Base-by-base conservation (phyloP, 495 filamentous ascomycete species). In the Annulohypoxylon nitens region DNA sequence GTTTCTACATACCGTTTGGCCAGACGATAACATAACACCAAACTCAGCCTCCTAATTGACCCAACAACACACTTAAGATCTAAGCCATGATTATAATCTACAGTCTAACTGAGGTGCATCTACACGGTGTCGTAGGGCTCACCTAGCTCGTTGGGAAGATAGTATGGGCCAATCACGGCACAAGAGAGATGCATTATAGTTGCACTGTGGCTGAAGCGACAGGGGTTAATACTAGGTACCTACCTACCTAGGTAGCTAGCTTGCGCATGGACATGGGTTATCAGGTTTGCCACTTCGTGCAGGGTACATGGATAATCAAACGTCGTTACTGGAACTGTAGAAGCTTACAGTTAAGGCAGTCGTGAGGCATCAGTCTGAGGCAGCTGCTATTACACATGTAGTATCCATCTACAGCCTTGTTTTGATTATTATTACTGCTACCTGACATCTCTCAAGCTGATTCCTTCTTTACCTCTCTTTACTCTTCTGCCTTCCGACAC, bases 281-380 rank as follows among this genome's bases (percentile, higher is more conserved):
- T 2, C 0, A 26, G 9, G 48, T 59, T 59, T 59, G 55, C 55
- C 55, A 59, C 55, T 12, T 55, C 16, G n/a, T 59, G 34, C 20
- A 12, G 5, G 55, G 34, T 59, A 59, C 55, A 39, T 18, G n/a
- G 34, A 41, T 55, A 16, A 9, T 12, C 14, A 54, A 3, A 54
- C 26, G 10, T 53, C 18, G 7, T 25, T 6, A 9, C 37, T 14
- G 6, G 8, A 18, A 36, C 16, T 58, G 18, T 25, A n/a, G 34
- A 65, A 58, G 51, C 48, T 66, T 65, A 36, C 50, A 48, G 57
- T 39, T 66, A 53, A 53, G 30, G 30, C 47, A 67, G 50, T 54
- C 16, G 45, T 61, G 37, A 54, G 57, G 43, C 37, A 34, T 45
- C 47, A 59, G 53, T 14, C n/a, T 39, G 18, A 39, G 47, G 53